Base-by-base conservation (phyloP, 1,284 basidiomycete genomes). In the Trichosporon inkin region DNA sequence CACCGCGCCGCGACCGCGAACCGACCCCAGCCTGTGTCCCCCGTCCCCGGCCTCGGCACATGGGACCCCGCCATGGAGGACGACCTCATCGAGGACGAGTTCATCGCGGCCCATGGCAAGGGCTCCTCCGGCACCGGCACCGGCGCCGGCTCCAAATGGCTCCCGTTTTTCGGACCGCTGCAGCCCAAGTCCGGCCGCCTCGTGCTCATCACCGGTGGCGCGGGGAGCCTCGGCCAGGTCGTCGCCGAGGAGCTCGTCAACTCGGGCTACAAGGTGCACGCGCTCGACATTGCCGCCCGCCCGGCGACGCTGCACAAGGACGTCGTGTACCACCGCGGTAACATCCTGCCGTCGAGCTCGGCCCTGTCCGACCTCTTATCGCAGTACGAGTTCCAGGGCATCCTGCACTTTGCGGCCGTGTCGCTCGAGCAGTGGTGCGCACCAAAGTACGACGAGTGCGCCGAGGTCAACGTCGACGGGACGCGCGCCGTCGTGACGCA, bases 381-480 rank as follows among this genome's bases (percentile, higher is more conserved):
- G 1, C 36, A 39, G 16, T 28, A 57, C 20, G 37, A 37, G 38
- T 72, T 71, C 36, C 63, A 67, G 36, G 77, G 77, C 6, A 63
- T 79, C 17, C 62, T 79, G 13, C 72, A 79, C 62, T 71, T 79
- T 40, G 76, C 73, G 1, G 72, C 67, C 28, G 63, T 78, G 11
- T 67, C 70, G 8, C 66, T 75, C 19, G 69, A 74, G 11, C 56
- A 64, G 5, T 75, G 73, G 74, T 78, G 76, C 52, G 60, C 64
- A 10, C 62, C 71, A 10, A 71, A 74, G 53, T 60, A 66, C 17
- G 67, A 63, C 1, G 71, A 70, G 28, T 78, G 76, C 57, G 51
- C 59, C 32, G 58, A 65, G 14, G 67, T 74, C 54, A 76, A 77
- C 39, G 72, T 68, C 13, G 67, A 67, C 28, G 73, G 71, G 1